A percentile compares a stretch with the other conserved stretches of the same genome.
Evolutionary conservation across 148 eudicot genomes (phyloP).

Genomic region (Cornus kousa): DNA sequence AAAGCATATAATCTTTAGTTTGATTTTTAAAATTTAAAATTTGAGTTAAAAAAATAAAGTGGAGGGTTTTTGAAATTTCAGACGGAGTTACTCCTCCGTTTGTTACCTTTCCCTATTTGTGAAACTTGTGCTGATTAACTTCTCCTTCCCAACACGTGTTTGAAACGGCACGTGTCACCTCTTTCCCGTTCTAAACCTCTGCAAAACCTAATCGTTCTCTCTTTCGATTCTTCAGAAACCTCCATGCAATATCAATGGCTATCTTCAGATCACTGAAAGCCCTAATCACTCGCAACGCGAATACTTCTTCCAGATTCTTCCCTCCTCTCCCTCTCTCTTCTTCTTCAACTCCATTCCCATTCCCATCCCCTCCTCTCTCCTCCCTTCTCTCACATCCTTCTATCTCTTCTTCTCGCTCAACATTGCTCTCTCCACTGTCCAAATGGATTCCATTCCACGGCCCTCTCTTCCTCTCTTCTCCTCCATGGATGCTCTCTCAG

Average conservation of each 20-base stretch:
- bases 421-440: conserved; percentile 44
- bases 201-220: not conserved
- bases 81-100: no score
- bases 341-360: no score
- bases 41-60: no score
- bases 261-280: conserved; percentile 39
- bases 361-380: conserved; percentile 10
- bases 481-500: conserved; percentile 80
- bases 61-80: no score
- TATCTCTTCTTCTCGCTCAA: conserved; percentile 24
- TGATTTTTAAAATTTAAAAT: no score
- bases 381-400: conserved; percentile 7
- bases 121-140: no score
- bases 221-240: not conserved
- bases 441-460: conserved; percentile 31
- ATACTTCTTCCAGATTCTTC: not conserved
- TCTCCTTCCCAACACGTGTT: not conserved
- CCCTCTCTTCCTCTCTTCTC: conserved; percentile 70
- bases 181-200: conserved; percentile 5
- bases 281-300: conserved; percentile 27
- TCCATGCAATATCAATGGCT: conserved; percentile 33
- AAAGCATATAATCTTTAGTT: no score
- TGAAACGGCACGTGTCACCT: conserved; percentile 10
- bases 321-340: no score
- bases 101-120: no score